These are phyloP conservation scores for Citrus cavaleriei DNA, from an alignment of 345 rosid genomes.

Conservation along the genomic window DNA sequence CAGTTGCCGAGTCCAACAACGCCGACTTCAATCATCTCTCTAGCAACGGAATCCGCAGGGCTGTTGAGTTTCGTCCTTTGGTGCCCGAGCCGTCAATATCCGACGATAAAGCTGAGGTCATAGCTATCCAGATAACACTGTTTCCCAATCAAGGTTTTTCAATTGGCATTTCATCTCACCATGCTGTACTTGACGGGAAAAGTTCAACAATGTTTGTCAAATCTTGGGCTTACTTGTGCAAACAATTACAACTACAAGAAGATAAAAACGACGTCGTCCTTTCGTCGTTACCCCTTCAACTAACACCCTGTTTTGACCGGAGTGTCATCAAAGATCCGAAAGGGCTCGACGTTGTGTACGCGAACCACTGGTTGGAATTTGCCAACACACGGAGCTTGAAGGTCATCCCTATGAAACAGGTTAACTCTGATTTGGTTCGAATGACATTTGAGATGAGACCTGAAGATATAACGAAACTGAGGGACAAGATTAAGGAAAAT, in stretches of 20 bases:
- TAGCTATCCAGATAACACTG: slow-evolving; percentile 28
- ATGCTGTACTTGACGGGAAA: slow-evolving; percentile 37
- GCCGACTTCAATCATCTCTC: slow-evolving; percentile 21
- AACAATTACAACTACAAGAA: not conserved
- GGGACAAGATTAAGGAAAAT: not conserved
- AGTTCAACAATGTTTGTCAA: slow-evolving; percentile 31
- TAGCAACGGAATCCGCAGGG: not conserved
- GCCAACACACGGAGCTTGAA: slow-evolving; percentile 11
- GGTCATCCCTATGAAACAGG: not conserved
- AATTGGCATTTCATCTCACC: slow-evolving; percentile 36
- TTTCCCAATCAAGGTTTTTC: slow-evolving; percentile 31
- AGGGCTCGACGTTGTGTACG: not conserved
- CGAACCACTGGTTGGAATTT: not conserved
- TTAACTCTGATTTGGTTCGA: not conserved
- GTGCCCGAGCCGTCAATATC: slow-evolving; percentile 27
- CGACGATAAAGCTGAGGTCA: slow-evolving; percentile 1
- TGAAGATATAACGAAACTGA: slow-evolving; percentile 20
- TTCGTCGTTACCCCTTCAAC: slow-evolving; percentile 13
- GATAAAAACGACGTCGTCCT: no score
- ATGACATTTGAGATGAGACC: not conserved
- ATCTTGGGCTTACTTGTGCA: slow-evolving; percentile 37
- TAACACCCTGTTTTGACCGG: slow-evolving; percentile 7
- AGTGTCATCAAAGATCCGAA: slow-evolving; percentile 12
- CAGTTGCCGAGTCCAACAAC: slow-evolving; percentile 30
- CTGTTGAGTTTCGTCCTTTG: slow-evolving; percentile 27